phyloP scores from a whole-genome alignment of 2,329 filamentous ascomycete genomes.

The Pestalotiopsis sp. region DNA sequence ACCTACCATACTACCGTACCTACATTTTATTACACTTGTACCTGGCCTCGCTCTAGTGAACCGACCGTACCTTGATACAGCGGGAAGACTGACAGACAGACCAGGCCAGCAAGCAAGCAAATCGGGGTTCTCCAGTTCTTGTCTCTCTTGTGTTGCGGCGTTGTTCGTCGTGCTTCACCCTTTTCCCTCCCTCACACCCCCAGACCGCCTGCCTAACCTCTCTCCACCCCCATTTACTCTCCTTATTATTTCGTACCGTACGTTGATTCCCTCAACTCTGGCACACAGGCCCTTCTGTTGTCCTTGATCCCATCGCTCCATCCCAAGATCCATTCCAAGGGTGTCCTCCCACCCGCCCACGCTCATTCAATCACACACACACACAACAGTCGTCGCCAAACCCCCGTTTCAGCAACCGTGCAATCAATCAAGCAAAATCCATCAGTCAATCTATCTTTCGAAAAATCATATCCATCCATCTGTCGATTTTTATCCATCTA shows the following conservation, averaged over 20 bases:
- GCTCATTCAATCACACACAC: background rate
- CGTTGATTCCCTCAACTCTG: background rate
- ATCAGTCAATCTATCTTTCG: background rate
- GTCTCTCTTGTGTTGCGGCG: background rate
- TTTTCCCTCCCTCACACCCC: background rate
- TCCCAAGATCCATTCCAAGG: background rate
- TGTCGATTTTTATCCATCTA: conserved; percentile 11
- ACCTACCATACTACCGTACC: background rate
- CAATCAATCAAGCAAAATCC: background rate
- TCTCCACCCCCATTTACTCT: background rate
- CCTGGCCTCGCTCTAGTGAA: background rate
- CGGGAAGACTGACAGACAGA: background rate
- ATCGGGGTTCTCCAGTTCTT: background rate
- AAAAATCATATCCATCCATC: background rate
- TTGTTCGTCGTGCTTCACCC: background rate
- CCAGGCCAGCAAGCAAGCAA: background rate
- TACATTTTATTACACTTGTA: background rate
- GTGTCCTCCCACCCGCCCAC: background rate
- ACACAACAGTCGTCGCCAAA: background rate
- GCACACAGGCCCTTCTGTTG: background rate
- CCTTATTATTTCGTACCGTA: background rate
- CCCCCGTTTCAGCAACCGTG: background rate
- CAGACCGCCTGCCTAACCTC: background rate
- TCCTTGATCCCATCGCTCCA: background rate
- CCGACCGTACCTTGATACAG: background rate